Conservation (phyloP, 306 rosid species). For the Rosa chinensis region DNA sequence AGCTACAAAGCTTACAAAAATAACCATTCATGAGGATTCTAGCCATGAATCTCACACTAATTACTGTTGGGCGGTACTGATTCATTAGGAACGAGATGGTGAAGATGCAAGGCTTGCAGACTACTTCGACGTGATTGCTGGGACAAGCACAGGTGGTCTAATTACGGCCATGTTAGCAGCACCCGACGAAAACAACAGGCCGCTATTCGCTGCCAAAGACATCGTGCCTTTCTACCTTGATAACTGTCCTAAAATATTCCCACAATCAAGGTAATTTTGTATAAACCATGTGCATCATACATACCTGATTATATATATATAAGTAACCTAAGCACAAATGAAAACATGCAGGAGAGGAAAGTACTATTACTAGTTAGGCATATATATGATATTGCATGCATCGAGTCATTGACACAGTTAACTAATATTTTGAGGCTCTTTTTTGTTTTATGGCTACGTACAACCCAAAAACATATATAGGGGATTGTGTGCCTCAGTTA, state of each 20-base stretch:
- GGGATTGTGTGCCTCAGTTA: conserved; percentile 27
- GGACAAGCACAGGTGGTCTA: conserved; percentile 40
- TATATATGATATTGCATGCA: no score
- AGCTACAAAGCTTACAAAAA: background rate
- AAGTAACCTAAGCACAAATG: no score
- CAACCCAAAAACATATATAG: conserved; percentile 19
- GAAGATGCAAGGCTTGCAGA: conserved; percentile 34
- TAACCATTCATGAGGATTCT: background rate
- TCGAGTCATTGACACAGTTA: no score
- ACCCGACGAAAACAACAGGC: conserved; percentile 26
- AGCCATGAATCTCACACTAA: background rate
- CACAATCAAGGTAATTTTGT: conserved; percentile 21
- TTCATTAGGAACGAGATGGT: conserved; percentile 28
- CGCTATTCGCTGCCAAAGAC: conserved; percentile 29
- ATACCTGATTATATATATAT: no score
- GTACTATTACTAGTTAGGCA: no score
- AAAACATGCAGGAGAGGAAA: no score
- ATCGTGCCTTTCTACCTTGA: conserved; percentile 29
- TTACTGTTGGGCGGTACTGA: background rate
- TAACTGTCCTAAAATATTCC: conserved; percentile 30
- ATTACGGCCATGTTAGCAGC: conserved; percentile 34
- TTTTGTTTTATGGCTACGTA: background rate
- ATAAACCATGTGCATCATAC: no score
- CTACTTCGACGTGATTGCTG: conserved; percentile 33
- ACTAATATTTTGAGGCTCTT: no score